Percentiles rank a stretch among this genome's conserved stretches.
Conservation (phyloP, 495 filamentous ascomycete genomes). For the Xylaria palmicola region DNA sequence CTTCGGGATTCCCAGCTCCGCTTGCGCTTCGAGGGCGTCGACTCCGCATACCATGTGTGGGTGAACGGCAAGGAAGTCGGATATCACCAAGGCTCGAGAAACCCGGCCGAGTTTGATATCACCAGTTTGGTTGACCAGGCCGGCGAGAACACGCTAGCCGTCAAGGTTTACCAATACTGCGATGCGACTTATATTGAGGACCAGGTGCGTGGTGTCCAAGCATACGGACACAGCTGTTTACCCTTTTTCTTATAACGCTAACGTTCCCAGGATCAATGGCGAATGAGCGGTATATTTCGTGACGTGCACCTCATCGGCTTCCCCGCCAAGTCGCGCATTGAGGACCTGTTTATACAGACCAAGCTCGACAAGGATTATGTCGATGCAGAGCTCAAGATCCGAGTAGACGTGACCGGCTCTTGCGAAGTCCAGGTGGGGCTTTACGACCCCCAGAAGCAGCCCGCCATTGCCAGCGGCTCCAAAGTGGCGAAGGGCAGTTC, state of each 20-base stretch:
- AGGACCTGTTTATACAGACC: slow-evolving; percentile 58
- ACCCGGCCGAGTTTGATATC: slow-evolving; percentile 63
- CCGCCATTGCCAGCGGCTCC: slow-evolving; percentile 17
- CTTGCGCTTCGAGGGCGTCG: slow-evolving; percentile 65
- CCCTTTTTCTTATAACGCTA: background rate
- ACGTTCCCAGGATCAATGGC: slow-evolving; percentile 36
- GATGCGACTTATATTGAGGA: slow-evolving; percentile 67
- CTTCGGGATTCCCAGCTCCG: slow-evolving; percentile 47
- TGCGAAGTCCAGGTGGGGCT: slow-evolving; percentile 36
- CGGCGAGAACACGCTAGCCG: slow-evolving; percentile 50
- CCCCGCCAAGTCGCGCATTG: slow-evolving; percentile 49
- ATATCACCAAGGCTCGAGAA: slow-evolving; percentile 63
- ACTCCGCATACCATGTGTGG: slow-evolving; percentile 65
- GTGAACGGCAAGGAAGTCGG: slow-evolving; percentile 58
- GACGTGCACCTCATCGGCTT: slow-evolving; percentile 63
- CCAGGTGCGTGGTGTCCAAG: slow-evolving; percentile 37
- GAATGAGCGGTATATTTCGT: slow-evolving; percentile 50
- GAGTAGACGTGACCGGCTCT: slow-evolving; percentile 37
- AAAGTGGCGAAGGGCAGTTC: slow-evolving; percentile 14
- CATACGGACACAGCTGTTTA: background rate
- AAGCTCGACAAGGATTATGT: slow-evolving; percentile 55
- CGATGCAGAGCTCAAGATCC: slow-evolving; percentile 51
- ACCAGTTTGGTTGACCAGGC: slow-evolving; percentile 40
- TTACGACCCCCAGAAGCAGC: slow-evolving; percentile 26
- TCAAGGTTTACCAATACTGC: slow-evolving; percentile 63